Evolutionary conservation across 352 stramenopile genomes (phyloP), one percentile per base, ranked within the genome.

Genomic region (Globisporangium recalcitrans): DNA sequence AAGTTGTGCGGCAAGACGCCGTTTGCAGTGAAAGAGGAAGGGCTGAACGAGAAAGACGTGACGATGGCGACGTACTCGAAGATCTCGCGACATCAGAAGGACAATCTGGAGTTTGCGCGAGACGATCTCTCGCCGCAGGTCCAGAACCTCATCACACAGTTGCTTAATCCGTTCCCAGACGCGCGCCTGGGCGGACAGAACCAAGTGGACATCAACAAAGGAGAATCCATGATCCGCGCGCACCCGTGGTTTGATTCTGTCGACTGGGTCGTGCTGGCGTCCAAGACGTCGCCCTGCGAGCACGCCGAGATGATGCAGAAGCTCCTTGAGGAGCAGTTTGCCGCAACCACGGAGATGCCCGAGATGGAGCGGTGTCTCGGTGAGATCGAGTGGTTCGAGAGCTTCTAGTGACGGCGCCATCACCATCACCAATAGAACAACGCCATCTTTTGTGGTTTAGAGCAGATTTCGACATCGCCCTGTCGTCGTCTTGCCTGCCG

Each of bases 11-110:
- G 88, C 0, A 73, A 88, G 22, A 95, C 88, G n/a, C 88, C 88
- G n/a, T 96, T 96, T 65, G 76, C 72, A 0, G 71, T 84, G 59
- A 85, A 80, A 60, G 79, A 79, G 29, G 74, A 87, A 52, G 77
- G 78, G 36, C 61, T 88, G 40, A 87, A 75, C 55, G 87, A 96
- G 31, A 91, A 91, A 58, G 83, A 94, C 71, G 75, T 91, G 58
- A 81, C 78, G 6, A 91, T 94, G 79, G 85, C 81, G 5, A 80
- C 91, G 38, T 94, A 94, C 69, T 94, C 85, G 13, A 94, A 92
- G 70, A 92, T 94, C 56, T 90, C 80, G 1, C 77, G 85, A 2
- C 82, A 90, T 64, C 77, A 85, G 57, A 88, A 88, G 52, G 71
- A 78, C 22, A 69, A 70, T 16, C 71, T 92, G 16, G 70, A 73